A percentile compares a stretch with the other conserved stretches of the same genome.
Evolutionary conservation across 371 early-diverging fungal genomes (phyloP).

Genomic region (Ordospora colligata): DNA sequence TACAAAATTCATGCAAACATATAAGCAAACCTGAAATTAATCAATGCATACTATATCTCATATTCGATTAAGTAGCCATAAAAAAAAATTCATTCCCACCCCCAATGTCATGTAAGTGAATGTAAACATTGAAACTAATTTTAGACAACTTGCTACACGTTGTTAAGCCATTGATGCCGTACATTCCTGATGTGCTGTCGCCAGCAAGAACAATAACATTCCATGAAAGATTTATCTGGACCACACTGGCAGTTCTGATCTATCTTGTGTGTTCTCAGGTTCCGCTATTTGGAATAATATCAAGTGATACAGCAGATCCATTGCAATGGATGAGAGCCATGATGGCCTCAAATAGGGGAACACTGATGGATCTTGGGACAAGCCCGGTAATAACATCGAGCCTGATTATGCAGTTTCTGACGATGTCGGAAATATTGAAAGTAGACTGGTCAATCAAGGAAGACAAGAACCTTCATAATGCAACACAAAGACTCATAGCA

Average conservation of each 20-base stretch:
- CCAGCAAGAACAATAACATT: slow-evolving; percentile 92
- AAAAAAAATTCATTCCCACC: slow-evolving; percentile 10
- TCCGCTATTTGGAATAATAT: slow-evolving; percentile 97
- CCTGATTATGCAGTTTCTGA: slow-evolving; percentile 95
- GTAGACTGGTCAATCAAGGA: slow-evolving; percentile 93
- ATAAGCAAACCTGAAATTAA: no score
- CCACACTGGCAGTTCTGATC: slow-evolving; percentile 86
- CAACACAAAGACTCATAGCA: slow-evolving; percentile 75
- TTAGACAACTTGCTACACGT: slow-evolving; percentile 82
- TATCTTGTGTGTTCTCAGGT: slow-evolving; percentile 97
- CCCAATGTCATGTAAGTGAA: slow-evolving; percentile 44
- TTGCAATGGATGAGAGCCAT: slow-evolving; percentile 98
- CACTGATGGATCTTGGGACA: slow-evolving; percentile 98
- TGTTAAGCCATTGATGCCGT: slow-evolving; percentile 89
- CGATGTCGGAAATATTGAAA: slow-evolving; percentile 84
- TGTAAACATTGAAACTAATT: slow-evolving; percentile 14
- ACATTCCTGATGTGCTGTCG: slow-evolving; percentile 87
- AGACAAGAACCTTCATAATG: slow-evolving; percentile 89
- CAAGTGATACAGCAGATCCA: slow-evolving; percentile 71
- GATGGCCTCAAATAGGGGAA: slow-evolving; percentile 95
- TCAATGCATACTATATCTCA: not conserved
- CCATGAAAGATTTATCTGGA: slow-evolving; percentile 94
- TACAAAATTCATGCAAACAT: not conserved
- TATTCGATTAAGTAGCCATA: not conserved
- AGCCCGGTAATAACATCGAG: slow-evolving; percentile 96